These are phyloP conservation scores for Cyamopsis tetragonoloba DNA, from an alignment of 306 rosid genomes.

Conservation along the genomic window DNA sequence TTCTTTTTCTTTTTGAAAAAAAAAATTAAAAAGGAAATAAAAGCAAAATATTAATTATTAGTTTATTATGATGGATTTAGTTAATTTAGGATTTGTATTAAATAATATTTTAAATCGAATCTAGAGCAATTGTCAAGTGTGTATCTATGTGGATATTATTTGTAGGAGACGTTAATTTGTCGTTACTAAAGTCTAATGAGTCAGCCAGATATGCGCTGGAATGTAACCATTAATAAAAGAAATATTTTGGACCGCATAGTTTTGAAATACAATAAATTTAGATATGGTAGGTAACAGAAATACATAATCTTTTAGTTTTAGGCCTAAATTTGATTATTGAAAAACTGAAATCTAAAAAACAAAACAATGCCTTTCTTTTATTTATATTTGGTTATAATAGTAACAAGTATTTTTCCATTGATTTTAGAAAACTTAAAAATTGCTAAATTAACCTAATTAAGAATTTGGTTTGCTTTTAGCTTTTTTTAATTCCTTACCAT, in stretches of 20 bases:
- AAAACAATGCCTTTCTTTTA: no score
- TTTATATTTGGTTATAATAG: no score
- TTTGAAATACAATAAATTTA: no score
- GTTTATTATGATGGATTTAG: not conserved
- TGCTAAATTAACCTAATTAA: no score
- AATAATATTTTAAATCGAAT: not conserved
- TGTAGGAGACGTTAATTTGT: not conserved
- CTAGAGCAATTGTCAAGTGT: not conserved
- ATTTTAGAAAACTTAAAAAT: no score
- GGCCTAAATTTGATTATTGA: no score
- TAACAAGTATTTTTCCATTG: no score
- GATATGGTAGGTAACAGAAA: no score
- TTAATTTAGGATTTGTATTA: not conserved
- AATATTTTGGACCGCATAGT: not conserved
- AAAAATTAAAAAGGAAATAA: not conserved
- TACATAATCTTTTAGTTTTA: no score
- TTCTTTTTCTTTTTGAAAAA: not conserved
- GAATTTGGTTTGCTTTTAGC: no score
- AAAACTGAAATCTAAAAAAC: no score
- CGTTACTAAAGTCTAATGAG: slow-evolving; percentile 12
- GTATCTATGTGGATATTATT: not conserved
- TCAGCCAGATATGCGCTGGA: not conserved
- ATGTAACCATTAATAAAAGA: not conserved
- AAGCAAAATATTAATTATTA: not conserved
- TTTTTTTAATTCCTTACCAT: no score